These are phyloP conservation scores for Aureobasidium namibiae DNA, from an alignment of 2,329 filamentous ascomycete species.

Conservation along the genomic window DNA sequence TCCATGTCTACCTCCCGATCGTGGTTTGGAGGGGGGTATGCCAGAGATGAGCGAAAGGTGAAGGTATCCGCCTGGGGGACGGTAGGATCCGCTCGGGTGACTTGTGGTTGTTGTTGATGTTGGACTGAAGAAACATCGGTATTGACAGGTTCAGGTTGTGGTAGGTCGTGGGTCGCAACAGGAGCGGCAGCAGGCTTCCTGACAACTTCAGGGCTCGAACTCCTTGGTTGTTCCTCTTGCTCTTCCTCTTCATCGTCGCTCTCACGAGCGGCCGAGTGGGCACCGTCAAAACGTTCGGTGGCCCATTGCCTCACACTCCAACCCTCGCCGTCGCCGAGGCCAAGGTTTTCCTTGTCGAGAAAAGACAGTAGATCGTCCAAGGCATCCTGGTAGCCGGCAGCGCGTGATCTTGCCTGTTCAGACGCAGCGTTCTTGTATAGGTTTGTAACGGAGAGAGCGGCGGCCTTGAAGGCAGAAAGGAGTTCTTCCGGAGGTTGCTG, in stretches of 20 bases:
- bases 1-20: conserved; percentile 45
- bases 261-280: conserved; percentile 40
- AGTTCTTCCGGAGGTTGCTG: conserved; percentile 42
- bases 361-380: conserved; percentile 82
- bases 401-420: conserved; percentile 65
- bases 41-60: conserved; percentile 59
- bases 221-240: conserved; percentile 47
- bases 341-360: conserved; percentile 73
- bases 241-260: conserved; percentile 60
- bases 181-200: conserved; percentile 17
- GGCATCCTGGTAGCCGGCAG: conserved; percentile 87
- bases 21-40: conserved; percentile 42
- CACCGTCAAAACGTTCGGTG: conserved; percentile 60
- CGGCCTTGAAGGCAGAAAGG: conserved; percentile 82
- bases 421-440: conserved; percentile 86
- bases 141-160: conserved; percentile 25
- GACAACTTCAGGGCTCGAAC: conserved; percentile 25
- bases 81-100: conserved; percentile 2
- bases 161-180: conserved; percentile 22
- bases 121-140: conserved; percentile 5
- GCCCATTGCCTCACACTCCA: conserved; percentile 59
- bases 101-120: conserved; percentile 14
- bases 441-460: conserved; percentile 88
- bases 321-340: conserved; percentile 70
- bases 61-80: conserved; percentile 56